phyloP scores from a whole-genome alignment of 192 early-diverging fungal species.

The Obelidium mucronatum region DNA sequence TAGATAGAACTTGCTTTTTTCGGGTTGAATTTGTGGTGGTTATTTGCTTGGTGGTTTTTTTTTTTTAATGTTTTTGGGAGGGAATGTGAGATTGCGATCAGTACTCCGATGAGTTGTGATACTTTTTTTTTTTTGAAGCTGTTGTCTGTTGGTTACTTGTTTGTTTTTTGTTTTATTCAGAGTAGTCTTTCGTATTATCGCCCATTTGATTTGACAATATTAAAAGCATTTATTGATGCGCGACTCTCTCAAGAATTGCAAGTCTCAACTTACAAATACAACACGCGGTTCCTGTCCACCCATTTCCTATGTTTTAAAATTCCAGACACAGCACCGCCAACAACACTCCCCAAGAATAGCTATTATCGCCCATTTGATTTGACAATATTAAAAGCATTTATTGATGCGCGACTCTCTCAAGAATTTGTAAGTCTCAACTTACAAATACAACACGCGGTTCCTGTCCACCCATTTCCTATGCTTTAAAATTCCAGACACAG shows the following conservation, averaged over 20 bases:
- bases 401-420: not conserved
- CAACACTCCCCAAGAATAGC: constrained; percentile 40
- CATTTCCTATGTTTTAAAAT: not conserved
- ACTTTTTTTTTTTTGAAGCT: too few species aligned
- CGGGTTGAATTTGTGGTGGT: not conserved
- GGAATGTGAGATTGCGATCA: too few species aligned
- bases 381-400: not conserved
- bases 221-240: not conserved
- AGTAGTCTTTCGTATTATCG: too few species aligned
- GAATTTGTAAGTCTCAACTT: too few species aligned
- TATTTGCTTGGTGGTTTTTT: constrained; percentile 3
- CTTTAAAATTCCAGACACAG: not conserved
- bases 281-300: not conserved
- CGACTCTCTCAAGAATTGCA: too few species aligned
- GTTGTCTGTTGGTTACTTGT: too few species aligned
- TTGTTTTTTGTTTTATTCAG: too few species aligned
- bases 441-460: not conserved
- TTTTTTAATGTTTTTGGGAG: not conserved
- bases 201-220: too few species aligned
- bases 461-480: not conserved
- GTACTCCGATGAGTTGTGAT: too few species aligned
- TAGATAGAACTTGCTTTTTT: too few species aligned
- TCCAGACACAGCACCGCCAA: not conserved
- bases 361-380: too few species aligned
- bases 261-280: not conserved